Evolutionary conservation across 2,329 filamentous ascomycete genomes (phyloP).

Genomic region (Aspergillus sp.): DNA sequence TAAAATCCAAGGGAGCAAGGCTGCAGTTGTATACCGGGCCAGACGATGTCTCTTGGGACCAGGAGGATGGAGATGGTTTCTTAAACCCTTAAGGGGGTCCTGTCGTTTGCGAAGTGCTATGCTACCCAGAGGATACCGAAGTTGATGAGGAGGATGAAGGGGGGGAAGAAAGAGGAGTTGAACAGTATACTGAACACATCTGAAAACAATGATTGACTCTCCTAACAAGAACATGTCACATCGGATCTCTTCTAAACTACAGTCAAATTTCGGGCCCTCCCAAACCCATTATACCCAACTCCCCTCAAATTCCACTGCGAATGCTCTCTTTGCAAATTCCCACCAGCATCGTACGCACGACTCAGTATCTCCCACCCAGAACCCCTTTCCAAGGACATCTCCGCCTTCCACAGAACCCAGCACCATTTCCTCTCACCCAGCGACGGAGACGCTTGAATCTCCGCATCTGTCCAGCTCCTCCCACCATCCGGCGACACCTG

Average conservation of each 20-base stretch:
- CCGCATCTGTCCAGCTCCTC: slow-evolving; percentile 49
- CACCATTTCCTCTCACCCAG: slow-evolving; percentile 47
- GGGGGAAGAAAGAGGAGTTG: too few species aligned
- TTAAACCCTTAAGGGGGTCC: too few species aligned
- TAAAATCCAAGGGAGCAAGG: too few species aligned
- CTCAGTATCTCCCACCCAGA: slow-evolving; percentile 48
- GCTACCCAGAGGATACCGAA: too few species aligned
- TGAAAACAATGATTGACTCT: neutral
- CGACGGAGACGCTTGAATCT: slow-evolving; percentile 27
- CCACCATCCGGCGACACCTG: slow-evolving; percentile 54
- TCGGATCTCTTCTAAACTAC: slow-evolving; percentile 27
- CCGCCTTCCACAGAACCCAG: slow-evolving; percentile 55
- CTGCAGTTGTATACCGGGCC: too few species aligned
- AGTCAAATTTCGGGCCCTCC: slow-evolving; percentile 50
- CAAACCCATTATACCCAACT: slow-evolving; percentile 61
- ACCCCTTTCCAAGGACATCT: slow-evolving; percentile 42
- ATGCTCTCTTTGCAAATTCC: slow-evolving; percentile 49
- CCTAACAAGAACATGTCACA: neutral
- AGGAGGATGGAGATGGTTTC: too few species aligned
- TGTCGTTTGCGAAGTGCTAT: too few species aligned
- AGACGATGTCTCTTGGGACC: too few species aligned
- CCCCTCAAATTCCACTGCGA: slow-evolving; percentile 59
- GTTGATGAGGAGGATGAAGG: too few species aligned
- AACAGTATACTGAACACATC: too few species aligned
- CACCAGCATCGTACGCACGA: slow-evolving; percentile 53